Evolutionary conservation across 805 yeast species (phyloP), one percentile per base, ranked within the genome.

Genomic region (Sugiyamaella boreocaroliniensis): DNA sequence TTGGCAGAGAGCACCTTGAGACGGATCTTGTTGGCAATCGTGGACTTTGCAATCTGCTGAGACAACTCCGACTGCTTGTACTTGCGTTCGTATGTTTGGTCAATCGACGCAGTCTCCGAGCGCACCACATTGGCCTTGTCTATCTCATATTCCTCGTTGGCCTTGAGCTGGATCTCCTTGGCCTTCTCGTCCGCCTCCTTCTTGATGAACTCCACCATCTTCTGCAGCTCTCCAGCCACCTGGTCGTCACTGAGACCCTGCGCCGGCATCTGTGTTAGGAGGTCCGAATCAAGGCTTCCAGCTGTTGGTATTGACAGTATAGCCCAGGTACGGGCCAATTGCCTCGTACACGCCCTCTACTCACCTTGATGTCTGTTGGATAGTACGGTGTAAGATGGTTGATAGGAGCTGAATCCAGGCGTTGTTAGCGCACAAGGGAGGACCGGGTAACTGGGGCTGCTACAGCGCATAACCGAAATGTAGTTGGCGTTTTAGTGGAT

Each of bases 141-240:
- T 65, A 93, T 90, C 72, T 93, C 98, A 69, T 92, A 93, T 75
- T 93, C 99, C 72, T 93, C 99, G 69, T 95, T 96, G 44, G 98
- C 97, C 76, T 93, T 95, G 65, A 93, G 77, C 69, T 79, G 83
- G 67, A 93, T 89, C 73, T 93, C 99, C 70, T 87, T 88, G 61
- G 98, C 97, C 76, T 93, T 93, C 72, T 93, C 99, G 66, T 90
- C 95, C 41, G 99, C 99, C 76, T 93, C 99, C 80, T 92, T 93
- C 75, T 86, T 88, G 80, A 93, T 93, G 83, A 93, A 93, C 68
- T 95, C 90, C 70, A 92, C 96, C 97, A 93, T 93, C 78, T 93
- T 93, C 70, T 84, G 83, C 72, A 93, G 86, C 77, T 93, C 99
- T 63, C 89, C 89, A 67, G 86, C 89, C 62, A 92, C 98, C 89